These are phyloP conservation scores for Thalassiosira livingstoniorum DNA, from an alignment of 352 stramenopile species.

Conservation along the genomic window DNA sequence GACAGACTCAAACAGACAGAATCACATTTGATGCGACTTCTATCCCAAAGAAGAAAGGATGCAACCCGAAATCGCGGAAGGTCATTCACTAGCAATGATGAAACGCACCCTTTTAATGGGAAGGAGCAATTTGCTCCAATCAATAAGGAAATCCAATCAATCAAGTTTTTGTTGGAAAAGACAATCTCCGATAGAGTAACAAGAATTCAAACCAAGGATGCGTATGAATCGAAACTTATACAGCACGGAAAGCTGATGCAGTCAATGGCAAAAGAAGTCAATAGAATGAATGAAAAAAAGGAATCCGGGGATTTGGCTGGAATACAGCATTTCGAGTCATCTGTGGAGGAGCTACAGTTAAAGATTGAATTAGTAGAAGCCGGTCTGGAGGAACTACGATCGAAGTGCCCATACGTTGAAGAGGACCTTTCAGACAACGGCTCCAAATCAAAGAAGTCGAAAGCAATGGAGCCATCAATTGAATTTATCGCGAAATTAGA, in stretches of 20 bases:
- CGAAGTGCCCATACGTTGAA: slow-evolving; percentile 53
- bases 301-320: slow-evolving; percentile 19
- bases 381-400: slow-evolving; percentile 71
- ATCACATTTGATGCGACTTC: slow-evolving; percentile 73
- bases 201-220: slow-evolving; percentile 43
- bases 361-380: slow-evolving; percentile 77
- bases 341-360: slow-evolving; percentile 77
- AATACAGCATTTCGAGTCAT: slow-evolving; percentile 58
- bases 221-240: slow-evolving; percentile 70
- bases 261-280: slow-evolving; percentile 69
- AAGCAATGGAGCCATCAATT: slow-evolving; percentile 35
- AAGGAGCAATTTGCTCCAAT: slow-evolving; percentile 55
- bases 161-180: slow-evolving; percentile 78
- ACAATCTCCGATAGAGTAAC: slow-evolving; percentile 74
- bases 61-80: slow-evolving; percentile 18
- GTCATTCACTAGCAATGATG: neutral
- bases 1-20: slow-evolving; percentile 85
- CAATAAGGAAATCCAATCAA: slow-evolving; percentile 69
- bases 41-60: slow-evolving; percentile 64
- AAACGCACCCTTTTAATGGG: slow-evolving; percentile 1
- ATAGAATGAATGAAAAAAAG: slow-evolving; percentile 58
- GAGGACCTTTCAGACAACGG: slow-evolving; percentile 35
- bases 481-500: slow-evolving; percentile 67
- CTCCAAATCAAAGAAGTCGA: slow-evolving; percentile 24
- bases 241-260: slow-evolving; percentile 77